phyloP scores from a whole-genome alignment of 805 yeast genomes.

The Zygosaccharomyces siamensis region DNA sequence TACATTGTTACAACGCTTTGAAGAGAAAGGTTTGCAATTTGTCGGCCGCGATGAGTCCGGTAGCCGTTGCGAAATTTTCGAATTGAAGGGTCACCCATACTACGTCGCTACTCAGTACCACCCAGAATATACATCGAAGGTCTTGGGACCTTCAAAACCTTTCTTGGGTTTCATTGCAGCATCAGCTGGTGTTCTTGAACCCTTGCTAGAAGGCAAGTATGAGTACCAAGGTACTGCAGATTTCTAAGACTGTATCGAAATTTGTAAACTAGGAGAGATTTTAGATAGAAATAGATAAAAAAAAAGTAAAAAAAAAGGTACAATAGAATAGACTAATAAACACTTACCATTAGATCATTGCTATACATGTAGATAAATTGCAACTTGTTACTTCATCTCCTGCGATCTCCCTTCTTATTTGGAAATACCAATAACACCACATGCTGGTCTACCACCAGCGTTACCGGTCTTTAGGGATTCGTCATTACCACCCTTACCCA shows the following conservation, averaged over 20 bases:
- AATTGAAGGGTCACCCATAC: constrained; percentile 81
- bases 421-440: constrained; percentile 86
- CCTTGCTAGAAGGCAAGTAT: constrained; percentile 44
- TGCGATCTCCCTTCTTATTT: constrained; percentile 8
- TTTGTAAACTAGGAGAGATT: constrained; percentile 3
- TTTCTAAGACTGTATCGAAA: constrained; percentile 18
- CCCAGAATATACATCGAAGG: constrained; percentile 96
- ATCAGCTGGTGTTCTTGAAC: constrained; percentile 73
- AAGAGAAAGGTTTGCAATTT: constrained; percentile 73
- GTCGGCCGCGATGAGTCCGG: constrained; percentile 91
- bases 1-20: constrained; percentile 62
- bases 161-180: constrained; percentile 96
- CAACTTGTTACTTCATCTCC: not conserved
- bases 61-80: constrained; percentile 91
- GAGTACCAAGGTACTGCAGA: constrained; percentile 26
- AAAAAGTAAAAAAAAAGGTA: too few relatives aligned
- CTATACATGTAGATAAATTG: not conserved
- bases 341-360: constrained; percentile 3
- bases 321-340: not conserved
- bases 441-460: constrained; percentile 97
- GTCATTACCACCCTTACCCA: constrained; percentile 89
- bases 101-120: constrained; percentile 96
- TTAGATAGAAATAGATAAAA: constrained; percentile 1
- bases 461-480: constrained; percentile 94
- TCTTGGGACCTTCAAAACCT: constrained; percentile 93